Base-by-base conservation (phyloP, 2,329 filamentous ascomycete species). In the Herpomyces periplanetae region DNA sequence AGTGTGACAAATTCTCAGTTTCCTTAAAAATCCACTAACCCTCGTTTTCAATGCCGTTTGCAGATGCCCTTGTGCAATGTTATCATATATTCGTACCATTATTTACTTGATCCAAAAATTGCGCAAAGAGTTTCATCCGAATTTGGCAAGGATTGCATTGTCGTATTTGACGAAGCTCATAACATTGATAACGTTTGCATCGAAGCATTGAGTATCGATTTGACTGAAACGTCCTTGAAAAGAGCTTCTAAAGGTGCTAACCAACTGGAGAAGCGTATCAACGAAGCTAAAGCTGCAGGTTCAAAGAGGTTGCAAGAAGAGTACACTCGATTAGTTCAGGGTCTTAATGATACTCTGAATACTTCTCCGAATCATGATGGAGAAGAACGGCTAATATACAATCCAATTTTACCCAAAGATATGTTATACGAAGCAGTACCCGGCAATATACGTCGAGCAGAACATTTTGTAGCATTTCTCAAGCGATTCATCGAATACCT, bases 181-280 rank as follows among this genome's bases (percentile, higher is more conserved):
- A 96, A 96, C 33, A 96, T 96, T 29, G 80, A 96, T 47, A 96
- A 96, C 34, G 80, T 96, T 23, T 96, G 84, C 36, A 96, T 96
- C 28, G 80, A 96, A 34, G 75, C 80, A 2, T 44, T 91, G 6
- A 96, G 80, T 33, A 91, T 87, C 16, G 80, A 96, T 31, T 54
- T 96, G 22, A 91, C 75, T 0, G 73, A 96, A 34, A 80, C 91
- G 28, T 88, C 75, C 0, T 38, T 96, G 20, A 56, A 73, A 10
- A 85, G 69, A 40, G 80, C 80, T 9, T 73, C 71, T 2, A 52
- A 71, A 27, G 80, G 80, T 3, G 84, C 75, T 6, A 62, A 62
- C 27, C 91, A 85, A 28, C 45, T 96, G 1, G 80, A 96, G 34
- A 56, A 55, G 12, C 87, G 64, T 34, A 88, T 96, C 28, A 52